phyloP scores from a whole-genome alignment of 306 rosid species.

The Urtica urens region DNA sequence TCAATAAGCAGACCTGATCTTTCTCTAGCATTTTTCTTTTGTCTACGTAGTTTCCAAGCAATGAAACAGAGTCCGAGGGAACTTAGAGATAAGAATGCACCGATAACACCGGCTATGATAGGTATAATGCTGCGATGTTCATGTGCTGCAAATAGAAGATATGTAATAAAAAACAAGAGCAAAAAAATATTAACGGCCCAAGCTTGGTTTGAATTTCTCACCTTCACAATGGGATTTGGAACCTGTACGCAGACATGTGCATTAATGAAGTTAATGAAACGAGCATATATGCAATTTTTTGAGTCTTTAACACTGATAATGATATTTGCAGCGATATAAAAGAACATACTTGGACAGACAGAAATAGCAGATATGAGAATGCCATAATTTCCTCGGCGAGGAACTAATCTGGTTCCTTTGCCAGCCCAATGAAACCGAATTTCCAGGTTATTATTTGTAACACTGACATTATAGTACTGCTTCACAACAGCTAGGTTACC shows the following conservation, averaged over 20 bases:
- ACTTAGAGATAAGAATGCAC: neutral
- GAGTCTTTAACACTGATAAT: neutral
- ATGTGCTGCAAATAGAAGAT: neutral
- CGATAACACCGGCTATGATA: neutral
- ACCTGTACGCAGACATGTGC: neutral
- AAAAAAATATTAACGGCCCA: neutral
- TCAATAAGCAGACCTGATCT: neutral
- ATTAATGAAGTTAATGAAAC: no score
- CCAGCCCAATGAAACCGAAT: slow-evolving; percentile 12
- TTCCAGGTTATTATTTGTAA: neutral
- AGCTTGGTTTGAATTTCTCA: neutral
- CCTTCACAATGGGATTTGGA: slow-evolving; percentile 10
- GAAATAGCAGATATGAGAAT: slow-evolving; percentile 19
- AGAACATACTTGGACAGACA: slow-evolving; percentile 1
- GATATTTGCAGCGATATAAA: neutral
- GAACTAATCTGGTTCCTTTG: slow-evolving; percentile 13
- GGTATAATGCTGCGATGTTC: neutral
- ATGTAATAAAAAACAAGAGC: neutral
- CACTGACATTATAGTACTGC: neutral
- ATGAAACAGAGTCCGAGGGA: neutral
- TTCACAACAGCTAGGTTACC: slow-evolving; percentile 6
- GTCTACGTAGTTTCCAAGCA: neutral
- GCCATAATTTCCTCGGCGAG: slow-evolving; percentile 6
- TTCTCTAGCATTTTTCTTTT: neutral
- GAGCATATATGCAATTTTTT: neutral